Conservation (phyloP, 192 early-diverging fungal genomes). For the Coemansia sp. region DNA sequence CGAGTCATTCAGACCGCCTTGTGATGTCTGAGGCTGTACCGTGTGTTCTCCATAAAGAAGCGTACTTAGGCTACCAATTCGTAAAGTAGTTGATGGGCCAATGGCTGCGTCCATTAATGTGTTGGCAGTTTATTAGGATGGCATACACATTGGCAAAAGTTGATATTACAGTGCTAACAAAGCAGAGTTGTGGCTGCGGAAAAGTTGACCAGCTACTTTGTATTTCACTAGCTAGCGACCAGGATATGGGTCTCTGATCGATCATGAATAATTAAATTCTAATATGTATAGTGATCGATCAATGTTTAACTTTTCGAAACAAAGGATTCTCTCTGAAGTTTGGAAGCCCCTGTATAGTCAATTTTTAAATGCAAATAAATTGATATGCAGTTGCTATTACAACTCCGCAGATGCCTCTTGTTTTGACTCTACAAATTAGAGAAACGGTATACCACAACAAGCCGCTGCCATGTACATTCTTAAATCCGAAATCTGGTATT, state of each 20-base stretch:
- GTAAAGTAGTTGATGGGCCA: background rate
- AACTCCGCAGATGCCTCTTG: background rate
- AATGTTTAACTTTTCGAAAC: background rate
- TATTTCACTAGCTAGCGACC: too few species aligned
- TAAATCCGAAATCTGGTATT: too few species aligned
- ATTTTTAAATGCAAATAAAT: background rate
- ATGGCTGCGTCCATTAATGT: slow-evolving; percentile 3
- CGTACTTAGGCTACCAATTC: background rate
- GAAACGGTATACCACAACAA: background rate
- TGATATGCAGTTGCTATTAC: background rate
- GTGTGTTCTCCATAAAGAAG: background rate
- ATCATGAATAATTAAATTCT: background rate
- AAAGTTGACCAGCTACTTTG: too few species aligned
- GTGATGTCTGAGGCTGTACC: background rate
- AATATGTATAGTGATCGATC: too few species aligned
- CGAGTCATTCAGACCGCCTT: background rate
- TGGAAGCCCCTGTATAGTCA: too few species aligned
- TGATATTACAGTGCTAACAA: background rate
- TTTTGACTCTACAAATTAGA: background rate
- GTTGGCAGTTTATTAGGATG: background rate
- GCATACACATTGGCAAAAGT: background rate
- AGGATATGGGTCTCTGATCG: background rate
- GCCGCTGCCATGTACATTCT: background rate
- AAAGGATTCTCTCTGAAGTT: too few species aligned
- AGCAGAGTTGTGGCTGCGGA: background rate